These are phyloP conservation scores for Lantana camara DNA, from an alignment of 257 asterid species.

Conservation along the genomic window DNA sequence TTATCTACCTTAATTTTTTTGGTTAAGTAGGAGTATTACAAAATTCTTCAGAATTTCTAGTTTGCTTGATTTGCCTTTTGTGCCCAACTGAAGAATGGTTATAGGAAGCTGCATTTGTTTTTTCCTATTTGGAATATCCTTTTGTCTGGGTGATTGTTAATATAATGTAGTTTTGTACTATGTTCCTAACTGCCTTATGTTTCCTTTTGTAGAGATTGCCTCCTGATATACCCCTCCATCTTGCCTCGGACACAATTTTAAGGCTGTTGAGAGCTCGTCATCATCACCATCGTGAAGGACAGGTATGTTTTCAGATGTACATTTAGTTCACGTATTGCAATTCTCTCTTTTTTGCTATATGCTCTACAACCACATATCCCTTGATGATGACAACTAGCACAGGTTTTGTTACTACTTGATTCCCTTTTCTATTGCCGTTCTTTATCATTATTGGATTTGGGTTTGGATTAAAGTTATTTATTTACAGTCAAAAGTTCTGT, in stretches of 20 bases:
- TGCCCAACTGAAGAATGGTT: conserved; percentile 11
- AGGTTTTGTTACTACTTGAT: background rate
- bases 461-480: background rate
- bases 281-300: conserved; percentile 89
- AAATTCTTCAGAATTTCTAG: background rate
- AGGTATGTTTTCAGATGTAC: conserved; percentile 50
- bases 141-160: background rate
- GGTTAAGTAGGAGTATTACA: background rate
- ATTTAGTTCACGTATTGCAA: background rate
- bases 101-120: conserved; percentile 16
- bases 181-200: conserved; percentile 13
- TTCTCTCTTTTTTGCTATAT: background rate
- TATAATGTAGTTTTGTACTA: background rate
- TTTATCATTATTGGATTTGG: background rate
- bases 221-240: conserved; percentile 82
- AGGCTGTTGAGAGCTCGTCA: conserved; percentile 85
- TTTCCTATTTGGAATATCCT: conserved; percentile 2
- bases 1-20: background rate
- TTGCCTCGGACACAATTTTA: conserved; percentile 83
- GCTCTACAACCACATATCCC: conserved; percentile 4
- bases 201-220: conserved; percentile 76
- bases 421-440: conserved; percentile 2
- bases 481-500: conserved; percentile 4
- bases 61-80: background rate
- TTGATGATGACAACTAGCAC: background rate